These are phyloP conservation scores for Pisolithus sp. DNA, from an alignment of 768 basidiomycete species.

Conservation along the genomic window DNA sequence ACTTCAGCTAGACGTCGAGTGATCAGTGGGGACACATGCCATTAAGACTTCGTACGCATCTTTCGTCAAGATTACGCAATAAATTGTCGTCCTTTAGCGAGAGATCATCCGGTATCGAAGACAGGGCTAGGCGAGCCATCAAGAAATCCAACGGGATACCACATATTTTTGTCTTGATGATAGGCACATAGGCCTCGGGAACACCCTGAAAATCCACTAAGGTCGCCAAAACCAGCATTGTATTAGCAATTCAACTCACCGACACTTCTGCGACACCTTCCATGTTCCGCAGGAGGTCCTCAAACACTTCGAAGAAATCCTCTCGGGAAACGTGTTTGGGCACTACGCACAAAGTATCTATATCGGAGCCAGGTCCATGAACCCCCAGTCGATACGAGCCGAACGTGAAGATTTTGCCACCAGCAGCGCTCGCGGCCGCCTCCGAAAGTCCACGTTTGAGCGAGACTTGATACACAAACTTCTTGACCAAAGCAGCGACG, in stretches of 20 bases:
- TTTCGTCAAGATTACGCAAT: slow-evolving; percentile 86
- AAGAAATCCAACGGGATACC: slow-evolving; percentile 93
- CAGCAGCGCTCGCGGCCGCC: slow-evolving; percentile 78
- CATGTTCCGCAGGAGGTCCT: slow-evolving; percentile 75
- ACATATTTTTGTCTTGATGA: slow-evolving; percentile 85
- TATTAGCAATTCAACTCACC: slow-evolving; percentile 43
- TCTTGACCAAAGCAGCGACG: slow-evolving; percentile 82
- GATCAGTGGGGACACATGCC: slow-evolving; percentile 37
- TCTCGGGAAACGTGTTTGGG: slow-evolving; percentile 94
- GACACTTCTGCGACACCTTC: slow-evolving; percentile 86
- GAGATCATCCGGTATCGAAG: slow-evolving; percentile 88
- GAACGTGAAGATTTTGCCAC: slow-evolving; percentile 98
- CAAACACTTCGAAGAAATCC: slow-evolving; percentile 92
- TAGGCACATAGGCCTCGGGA: slow-evolving; percentile 93
- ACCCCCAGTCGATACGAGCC: slow-evolving; percentile 98
- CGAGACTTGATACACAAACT: slow-evolving; percentile 84
- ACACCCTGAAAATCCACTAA: slow-evolving; percentile 58
- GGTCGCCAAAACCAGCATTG: slow-evolving; percentile 2
- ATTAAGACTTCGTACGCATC: slow-evolving; percentile 90
- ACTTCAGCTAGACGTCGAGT: slow-evolving; percentile 3
- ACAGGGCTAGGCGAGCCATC: slow-evolving; percentile 83
- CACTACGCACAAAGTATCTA: slow-evolving; percentile 97
- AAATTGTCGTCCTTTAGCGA: slow-evolving; percentile 88
- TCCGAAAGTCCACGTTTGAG: slow-evolving; percentile 81
- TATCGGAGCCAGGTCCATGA: slow-evolving; percentile 92